Base-by-base conservation (phyloP, 1,139 yeast species). In the Trichomonascaceae sp. region DNA sequence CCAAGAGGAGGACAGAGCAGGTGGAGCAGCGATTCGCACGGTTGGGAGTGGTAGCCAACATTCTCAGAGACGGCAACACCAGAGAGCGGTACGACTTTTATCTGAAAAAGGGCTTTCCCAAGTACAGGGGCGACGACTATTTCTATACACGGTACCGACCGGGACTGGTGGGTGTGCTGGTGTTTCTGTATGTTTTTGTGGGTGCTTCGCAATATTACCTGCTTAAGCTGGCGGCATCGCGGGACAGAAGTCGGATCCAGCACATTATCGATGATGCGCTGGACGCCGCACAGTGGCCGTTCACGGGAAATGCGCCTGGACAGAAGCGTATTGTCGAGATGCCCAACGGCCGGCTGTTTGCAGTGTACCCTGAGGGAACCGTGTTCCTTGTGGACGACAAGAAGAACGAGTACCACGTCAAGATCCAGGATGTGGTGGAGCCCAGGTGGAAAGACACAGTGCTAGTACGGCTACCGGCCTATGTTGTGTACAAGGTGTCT, bases 11-110 rank as follows among this genome's bases (percentile, higher is more conserved):
- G n/a, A 60, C 57, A 42, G 58, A 59, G 42, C 47, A 64, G 39
- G 59, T 67, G 40, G 47, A 67, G 37, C 59, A 72, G 54, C 66
- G 79, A 33, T 87, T 77, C 53, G 80, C 85, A 43, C 61, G 89
- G 27, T 65, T 87, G 32, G 79, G 89, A 16, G 57, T 74, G 20
- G 84, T 82, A 14, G 78, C 84, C 31, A 71, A 78, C 48, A 76
- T 85, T 37, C 66, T 87, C 39, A 64, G 85, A 41, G 69, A 71
- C 32, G 65, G 71, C 6, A 67, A 70, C 38, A 42, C 46, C 13
- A 72, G 78, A 40, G 77, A 76, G 43, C 66, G 89, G 13, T 89
- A 89, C 54, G 97, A 89, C 54, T 87, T 76, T 56, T 89, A 82
- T 57, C 62, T 80, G 37, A 64, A 69, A 27, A 71, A 76, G 45